A percentile compares a stretch with the other conserved stretches of the same genome.
Evolutionary conservation across 805 yeast genomes (phyloP).

Genomic region (Torulaspora microellipsoides): DNA sequence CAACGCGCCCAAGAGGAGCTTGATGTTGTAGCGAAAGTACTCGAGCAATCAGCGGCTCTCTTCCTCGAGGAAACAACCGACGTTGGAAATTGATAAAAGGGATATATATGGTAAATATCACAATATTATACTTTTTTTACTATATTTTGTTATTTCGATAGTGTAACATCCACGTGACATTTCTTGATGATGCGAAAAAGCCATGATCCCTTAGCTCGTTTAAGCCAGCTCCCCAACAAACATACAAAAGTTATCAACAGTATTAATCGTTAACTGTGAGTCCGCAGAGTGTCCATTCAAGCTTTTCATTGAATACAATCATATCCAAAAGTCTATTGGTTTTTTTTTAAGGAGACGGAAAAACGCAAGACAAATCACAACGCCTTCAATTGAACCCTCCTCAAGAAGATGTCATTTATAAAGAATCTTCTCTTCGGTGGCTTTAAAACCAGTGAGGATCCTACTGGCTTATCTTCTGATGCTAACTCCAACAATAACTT

Average conservation of each 20-base stretch:
- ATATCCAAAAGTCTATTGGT: no score
- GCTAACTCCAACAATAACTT: slow-evolving; percentile 2
- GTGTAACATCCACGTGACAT: no score
- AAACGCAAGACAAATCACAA: no score
- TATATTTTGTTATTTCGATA: no score
- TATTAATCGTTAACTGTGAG: no score
- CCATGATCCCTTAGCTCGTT: not conserved
- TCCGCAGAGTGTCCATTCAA: no score
- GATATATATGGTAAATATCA: not conserved
- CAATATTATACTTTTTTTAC: no score
- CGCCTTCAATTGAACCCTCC: no score
- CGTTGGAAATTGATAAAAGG: slow-evolving; percentile 6
- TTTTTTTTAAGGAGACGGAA: no score
- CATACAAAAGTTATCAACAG: no score
- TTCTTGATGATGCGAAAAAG: no score
- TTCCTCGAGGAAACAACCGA: slow-evolving; percentile 31
- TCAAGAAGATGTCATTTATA: slow-evolving; percentile 32
- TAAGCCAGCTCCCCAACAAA: not conserved
- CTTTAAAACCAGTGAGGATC: slow-evolving; percentile 33
- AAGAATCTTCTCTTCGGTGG: slow-evolving; percentile 33
- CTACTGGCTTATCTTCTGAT: slow-evolving; percentile 29
- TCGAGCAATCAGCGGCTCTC: slow-evolving; percentile 31
- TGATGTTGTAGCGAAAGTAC: slow-evolving; percentile 37
- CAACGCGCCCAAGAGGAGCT: slow-evolving; percentile 52
- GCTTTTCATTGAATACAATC: no score